Base-by-base conservation (phyloP, 768 basidiomycete species). In the Leccinum subgranulosum region DNA sequence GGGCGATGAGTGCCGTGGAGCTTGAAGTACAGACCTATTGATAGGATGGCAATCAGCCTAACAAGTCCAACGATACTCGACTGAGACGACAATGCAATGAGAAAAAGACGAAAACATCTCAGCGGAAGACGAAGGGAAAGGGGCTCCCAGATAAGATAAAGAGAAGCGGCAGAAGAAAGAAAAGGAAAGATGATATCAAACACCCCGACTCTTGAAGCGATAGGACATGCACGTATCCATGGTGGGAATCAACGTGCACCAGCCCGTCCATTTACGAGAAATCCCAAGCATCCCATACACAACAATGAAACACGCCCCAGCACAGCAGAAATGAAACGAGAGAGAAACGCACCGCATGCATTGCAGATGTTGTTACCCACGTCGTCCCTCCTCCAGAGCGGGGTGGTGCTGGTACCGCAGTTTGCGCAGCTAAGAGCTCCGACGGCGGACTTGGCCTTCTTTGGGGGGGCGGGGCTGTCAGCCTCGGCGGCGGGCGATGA, bases 1-100 rank as follows among this genome's bases (percentile, higher is more conserved):
- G 97, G 97, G 36, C 97, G 86, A 66, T 98, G 94, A 2, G 92
- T 92, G 49, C 94, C 94, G 77, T 99, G 97, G 12, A 99, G 82
- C 75, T 99, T 98, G 81, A 93, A 97, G 77, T 98, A 99, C 9
- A 99, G 83, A 55, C 96, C 96, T 98, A 68, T 53, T 53, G 58
- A 62, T 63, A 58, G 43, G 51, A 60, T 56, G 53, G 47, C 10
- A 39, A 53, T 71, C 58, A 67, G 64, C 29, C 33, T 48, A 57
- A 49, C 48, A 43, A 25, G 43, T 15, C 23, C 41, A 10, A 11
- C n/a, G 45, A 55, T 28, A 19, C 19, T 54, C 27, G 25, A 36
- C 48, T 21, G 29, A 36, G 60, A 56, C 25, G 39, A 53, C 10
- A 15, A 41, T 27, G 5, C 25, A 9, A 48, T 34, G 49, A 17